These are phyloP conservation scores for Calendula officinalis DNA, from an alignment of 129 eudicot genomes.

Conservation along the genomic window DNA sequence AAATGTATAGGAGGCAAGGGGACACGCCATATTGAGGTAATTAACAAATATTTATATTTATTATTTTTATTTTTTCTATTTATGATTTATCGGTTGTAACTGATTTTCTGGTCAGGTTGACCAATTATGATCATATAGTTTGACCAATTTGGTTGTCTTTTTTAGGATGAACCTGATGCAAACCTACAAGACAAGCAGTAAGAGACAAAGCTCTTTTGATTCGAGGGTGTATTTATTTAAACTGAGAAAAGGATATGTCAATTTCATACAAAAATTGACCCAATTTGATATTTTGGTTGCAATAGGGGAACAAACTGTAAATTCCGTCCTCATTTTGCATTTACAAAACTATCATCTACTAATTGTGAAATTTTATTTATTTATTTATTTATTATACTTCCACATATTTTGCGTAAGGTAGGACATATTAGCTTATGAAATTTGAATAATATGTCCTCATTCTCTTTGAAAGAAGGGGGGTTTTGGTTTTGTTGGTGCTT, in stretches of 20 bases:
- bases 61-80: neutral
- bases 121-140: too few species aligned
- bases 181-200: slow-evolving; percentile 23
- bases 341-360: slow-evolving; percentile 13
- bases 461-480: too few species aligned
- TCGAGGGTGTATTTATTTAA: neutral
- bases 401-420: too few species aligned
- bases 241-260: slow-evolving; percentile 10
- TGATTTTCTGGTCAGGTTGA: too few species aligned
- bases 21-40: slow-evolving; percentile 59
- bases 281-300: slow-evolving; percentile 2
- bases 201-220: slow-evolving; percentile 11
- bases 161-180: slow-evolving; percentile 18
- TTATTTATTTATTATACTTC: too few species aligned
- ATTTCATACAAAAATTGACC: slow-evolving; percentile 18
- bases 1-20: slow-evolving; percentile 69
- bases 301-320: slow-evolving; percentile 13
- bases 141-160: neutral
- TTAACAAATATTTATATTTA: neutral
- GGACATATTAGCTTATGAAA: too few species aligned
- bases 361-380: slow-evolving; percentile 8
- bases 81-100: neutral
- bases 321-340: slow-evolving; percentile 16
- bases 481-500: too few species aligned
- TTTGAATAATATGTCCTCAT: too few species aligned